Percentiles rank a stretch among this genome's conserved stretches.
phyloP scores from a whole-genome alignment of 306 rosid genomes.

The Abrus precatorius region DNA sequence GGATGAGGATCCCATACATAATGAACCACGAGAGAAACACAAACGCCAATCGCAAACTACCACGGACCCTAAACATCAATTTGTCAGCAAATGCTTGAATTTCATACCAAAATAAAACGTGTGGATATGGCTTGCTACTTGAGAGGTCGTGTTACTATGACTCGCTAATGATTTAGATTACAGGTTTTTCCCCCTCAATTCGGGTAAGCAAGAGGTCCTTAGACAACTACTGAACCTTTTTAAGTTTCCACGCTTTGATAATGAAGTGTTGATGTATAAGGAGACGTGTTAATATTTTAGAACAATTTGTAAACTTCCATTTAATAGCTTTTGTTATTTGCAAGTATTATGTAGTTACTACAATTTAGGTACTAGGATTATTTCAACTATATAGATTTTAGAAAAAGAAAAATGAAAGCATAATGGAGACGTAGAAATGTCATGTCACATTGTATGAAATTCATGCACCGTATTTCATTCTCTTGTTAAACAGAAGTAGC shows the following conservation, averaged over 20 bases:
- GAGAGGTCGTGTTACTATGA: not conserved
- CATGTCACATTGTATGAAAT: not conserved
- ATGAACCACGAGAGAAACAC: not conserved
- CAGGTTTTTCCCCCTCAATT: not conserved
- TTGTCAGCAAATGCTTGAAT: not conserved
- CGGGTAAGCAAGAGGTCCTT: slow-evolving; percentile 29
- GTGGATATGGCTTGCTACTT: not conserved
- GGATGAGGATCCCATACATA: not conserved
- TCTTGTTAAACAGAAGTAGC: not conserved
- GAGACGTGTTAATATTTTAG: not conserved
- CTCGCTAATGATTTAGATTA: not conserved
- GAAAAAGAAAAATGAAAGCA: not conserved
- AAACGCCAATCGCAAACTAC: slow-evolving; percentile 21
- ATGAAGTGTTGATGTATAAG: not conserved
- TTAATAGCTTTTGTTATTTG: not conserved
- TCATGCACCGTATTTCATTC: not conserved
- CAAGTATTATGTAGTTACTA: not conserved
- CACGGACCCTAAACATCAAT: not conserved
- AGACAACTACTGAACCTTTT: not conserved
- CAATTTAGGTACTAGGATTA: not conserved
- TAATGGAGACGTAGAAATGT: not conserved
- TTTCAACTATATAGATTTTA: not conserved
- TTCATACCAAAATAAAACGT: not conserved
- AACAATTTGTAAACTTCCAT: not conserved
- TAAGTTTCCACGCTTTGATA: not conserved